Evolutionary conservation across 371 early-diverging fungal species (phyloP), one percentile per base, ranked within the genome.

Genomic region (Apophysomyces elegans): DNA sequence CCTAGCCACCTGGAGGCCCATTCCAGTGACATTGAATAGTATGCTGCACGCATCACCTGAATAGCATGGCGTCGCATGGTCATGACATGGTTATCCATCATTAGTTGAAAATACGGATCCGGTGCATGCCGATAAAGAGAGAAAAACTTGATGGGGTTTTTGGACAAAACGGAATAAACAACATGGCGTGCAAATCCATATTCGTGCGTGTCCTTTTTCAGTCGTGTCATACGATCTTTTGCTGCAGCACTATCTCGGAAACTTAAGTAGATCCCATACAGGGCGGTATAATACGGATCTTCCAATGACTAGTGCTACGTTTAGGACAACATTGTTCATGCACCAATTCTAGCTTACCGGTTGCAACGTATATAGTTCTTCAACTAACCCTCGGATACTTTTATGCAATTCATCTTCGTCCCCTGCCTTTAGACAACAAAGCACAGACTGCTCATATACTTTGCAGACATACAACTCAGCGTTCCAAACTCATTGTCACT

Each of bases 161-260:
- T 50, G 21, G 54, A 16, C 54, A 50, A 21, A 50, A 50, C 54
- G 32, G 54, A 50, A 21, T 21, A n/a, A 50, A 50, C 54, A 37
- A 58, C 39, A 2, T 32, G 37, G 7, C 13, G 58, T 6, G 39
- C 18, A 58, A 58, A 58, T 36, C 37, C 37, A 12, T 14, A 16
- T 39, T 60, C 60, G 16, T 45, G 18, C 60, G 60, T 39, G 16
- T 60, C 58, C 58, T 36, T 58, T 39, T 60, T 43, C 7, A 38
- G 18, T 7, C 45, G 39, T 43, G 32, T 12, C 43, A 60, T 60
- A 50, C 54, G 54, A 50, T 50, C 54, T 50, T 21, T 50, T 21
- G 21, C 21, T 21, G 54, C 16, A n/a, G 11, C n/a, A 7, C 21
- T n/a, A 8, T 50, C 54, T 1, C 54, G 54, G 21, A 50, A 50